Percentiles rank a stretch among this genome's conserved stretches.
Conservation (phyloP, 345 rosid genomes). For the Camelina sativa region DNA sequence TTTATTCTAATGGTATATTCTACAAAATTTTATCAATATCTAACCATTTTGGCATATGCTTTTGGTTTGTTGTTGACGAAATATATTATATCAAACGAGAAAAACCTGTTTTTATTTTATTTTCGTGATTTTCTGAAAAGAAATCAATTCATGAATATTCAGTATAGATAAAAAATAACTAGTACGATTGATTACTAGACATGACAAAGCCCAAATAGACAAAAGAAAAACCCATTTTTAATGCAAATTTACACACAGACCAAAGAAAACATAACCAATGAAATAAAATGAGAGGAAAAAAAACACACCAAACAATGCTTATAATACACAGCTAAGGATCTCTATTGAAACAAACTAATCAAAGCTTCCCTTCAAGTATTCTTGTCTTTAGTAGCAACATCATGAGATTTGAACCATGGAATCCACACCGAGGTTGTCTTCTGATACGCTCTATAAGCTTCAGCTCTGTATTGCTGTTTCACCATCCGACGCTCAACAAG, state of each 20-base stretch:
- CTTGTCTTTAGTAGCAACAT: slow-evolving; percentile 52
- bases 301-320: slow-evolving; percentile 14
- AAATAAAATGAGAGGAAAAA: slow-evolving; percentile 13
- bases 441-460: slow-evolving; percentile 84
- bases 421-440: slow-evolving; percentile 90
- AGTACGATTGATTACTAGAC: not conserved
- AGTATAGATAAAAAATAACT: not conserved
- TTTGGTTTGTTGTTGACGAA: not conserved
- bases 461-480: slow-evolving; percentile 76
- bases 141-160: not conserved
- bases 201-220: not conserved
- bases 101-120: not conserved
- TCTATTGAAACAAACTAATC: slow-evolving; percentile 26
- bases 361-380: slow-evolving; percentile 48
- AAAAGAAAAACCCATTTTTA: not conserved
- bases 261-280: slow-evolving; percentile 9
- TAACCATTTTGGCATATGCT: slow-evolving; percentile 31
- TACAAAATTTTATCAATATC: slow-evolving; percentile 5
- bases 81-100: not conserved
- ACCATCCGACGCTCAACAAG: slow-evolving; percentile 86
- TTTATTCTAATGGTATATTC: slow-evolving; percentile 31
- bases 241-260: slow-evolving; percentile 30
- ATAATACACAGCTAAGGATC: slow-evolving; percentile 36
- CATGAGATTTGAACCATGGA: slow-evolving; percentile 83
- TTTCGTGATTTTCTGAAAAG: not conserved